A percentile compares a stretch with the other conserved stretches of the same genome.
Evolutionary conservation across 345 rosid genomes (phyloP).

Genomic region (Bruguiera parviflora): DNA sequence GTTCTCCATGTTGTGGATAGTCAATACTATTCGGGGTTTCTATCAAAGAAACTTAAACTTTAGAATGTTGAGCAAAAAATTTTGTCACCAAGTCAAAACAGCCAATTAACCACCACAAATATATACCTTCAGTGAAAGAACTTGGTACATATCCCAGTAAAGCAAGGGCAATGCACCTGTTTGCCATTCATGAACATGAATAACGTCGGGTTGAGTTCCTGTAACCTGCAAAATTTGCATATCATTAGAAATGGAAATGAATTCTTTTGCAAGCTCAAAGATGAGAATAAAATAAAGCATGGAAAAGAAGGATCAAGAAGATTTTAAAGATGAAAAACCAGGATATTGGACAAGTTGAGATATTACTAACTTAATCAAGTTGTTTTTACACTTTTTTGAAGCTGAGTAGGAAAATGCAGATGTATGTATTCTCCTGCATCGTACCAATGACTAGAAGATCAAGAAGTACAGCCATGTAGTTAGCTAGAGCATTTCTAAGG

Average conservation of each 20-base stretch:
- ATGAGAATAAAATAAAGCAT: not conserved
- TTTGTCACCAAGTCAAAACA: not conserved
- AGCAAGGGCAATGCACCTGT: constrained; percentile 52
- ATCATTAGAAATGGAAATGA: constrained; percentile 2
- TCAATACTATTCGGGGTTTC: constrained; percentile 53
- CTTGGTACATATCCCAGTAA: constrained; percentile 58
- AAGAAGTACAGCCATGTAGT: constrained; percentile 3
- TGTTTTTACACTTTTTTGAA: not conserved
- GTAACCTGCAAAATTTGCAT: constrained; percentile 36
- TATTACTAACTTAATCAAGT: constrained; percentile 5
- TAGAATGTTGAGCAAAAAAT: not conserved
- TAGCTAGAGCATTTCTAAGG: too few species aligned
- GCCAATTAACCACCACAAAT: not conserved
- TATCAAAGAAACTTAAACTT: constrained; percentile 10
- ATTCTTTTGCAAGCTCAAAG: not conserved
- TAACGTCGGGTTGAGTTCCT: constrained; percentile 50
- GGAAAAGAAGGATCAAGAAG: constrained; percentile 6
- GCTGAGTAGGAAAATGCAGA: constrained; percentile 2
- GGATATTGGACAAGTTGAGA: constrained; percentile 3
- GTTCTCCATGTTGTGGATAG: constrained; percentile 62
- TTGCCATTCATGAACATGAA: constrained; percentile 67
- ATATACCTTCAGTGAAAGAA: constrained; percentile 47
- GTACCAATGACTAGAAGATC: constrained; percentile 1
- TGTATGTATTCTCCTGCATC: constrained; percentile 3
- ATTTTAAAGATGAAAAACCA: constrained; percentile 6